Evolutionary conservation across 495 filamentous ascomycete species (phyloP).

Genomic region (Penicillium pulvis): DNA sequence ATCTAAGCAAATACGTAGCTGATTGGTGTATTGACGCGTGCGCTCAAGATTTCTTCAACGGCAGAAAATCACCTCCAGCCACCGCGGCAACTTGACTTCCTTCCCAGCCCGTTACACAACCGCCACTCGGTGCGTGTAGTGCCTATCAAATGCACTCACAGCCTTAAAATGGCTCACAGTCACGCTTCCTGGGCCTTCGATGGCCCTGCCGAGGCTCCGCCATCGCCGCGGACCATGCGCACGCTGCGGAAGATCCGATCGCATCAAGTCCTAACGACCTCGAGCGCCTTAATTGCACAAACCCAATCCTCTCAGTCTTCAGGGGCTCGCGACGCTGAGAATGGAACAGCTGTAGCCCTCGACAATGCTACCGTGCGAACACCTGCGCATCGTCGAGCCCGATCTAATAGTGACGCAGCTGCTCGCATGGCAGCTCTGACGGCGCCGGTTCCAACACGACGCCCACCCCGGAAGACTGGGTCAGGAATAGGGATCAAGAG

Average conservation of each 20-base stretch:
- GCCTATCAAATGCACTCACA: conserved; percentile 13
- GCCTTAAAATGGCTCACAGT: conserved; percentile 24
- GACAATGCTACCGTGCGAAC: conserved; percentile 25
- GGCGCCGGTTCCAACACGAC: conserved; percentile 35
- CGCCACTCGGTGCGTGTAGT: conserved; percentile 8
- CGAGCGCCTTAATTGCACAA: conserved; percentile 31
- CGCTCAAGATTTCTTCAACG: conserved; percentile 25
- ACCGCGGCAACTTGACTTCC: conserved; percentile 11
- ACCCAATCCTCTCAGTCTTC: conserved; percentile 44
- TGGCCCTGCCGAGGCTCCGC: conserved; percentile 35
- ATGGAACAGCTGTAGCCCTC: conserved; percentile 25
- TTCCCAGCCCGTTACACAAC: conserved; percentile 9
- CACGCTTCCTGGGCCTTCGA: conserved; percentile 32
- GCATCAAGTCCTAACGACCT: conserved; percentile 48
- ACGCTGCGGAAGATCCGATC: conserved; percentile 56
- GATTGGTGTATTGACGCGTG: conserved; percentile 4
- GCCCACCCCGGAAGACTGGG: conserved; percentile 55
- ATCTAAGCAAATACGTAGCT: conserved; percentile 1
- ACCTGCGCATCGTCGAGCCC: conserved; percentile 54
- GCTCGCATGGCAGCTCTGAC: conserved; percentile 40
- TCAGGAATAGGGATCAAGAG: conserved; percentile 59
- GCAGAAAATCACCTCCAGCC: conserved; percentile 34
- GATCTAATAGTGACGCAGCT: conserved; percentile 75
- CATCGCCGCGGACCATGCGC: conserved; percentile 51
- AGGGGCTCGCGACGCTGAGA: conserved; percentile 17